Conservation (phyloP, 2,329 filamentous ascomycete species). For the Fusarium tanahbumbuense region DNA sequence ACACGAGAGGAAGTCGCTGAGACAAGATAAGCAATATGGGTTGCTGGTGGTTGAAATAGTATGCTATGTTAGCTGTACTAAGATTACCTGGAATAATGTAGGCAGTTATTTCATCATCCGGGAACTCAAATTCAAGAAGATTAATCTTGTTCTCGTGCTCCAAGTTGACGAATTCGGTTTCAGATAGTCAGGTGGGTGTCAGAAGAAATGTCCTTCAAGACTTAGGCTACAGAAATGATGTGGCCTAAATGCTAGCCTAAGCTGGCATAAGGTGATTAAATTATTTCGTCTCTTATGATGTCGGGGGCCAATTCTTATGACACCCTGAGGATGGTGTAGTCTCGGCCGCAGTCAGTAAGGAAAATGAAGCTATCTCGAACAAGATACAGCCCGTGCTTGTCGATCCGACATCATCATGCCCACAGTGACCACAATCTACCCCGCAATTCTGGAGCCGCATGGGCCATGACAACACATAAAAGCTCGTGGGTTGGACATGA, state of each 20-base stretch:
- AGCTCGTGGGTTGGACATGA: conserved; percentile 15
- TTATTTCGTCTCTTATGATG: no score
- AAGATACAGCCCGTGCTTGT: conserved; percentile 6
- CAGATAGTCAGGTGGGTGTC: no score
- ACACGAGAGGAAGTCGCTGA: neutral
- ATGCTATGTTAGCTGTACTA: neutral
- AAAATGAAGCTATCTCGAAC: conserved; percentile 36
- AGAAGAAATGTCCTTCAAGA: no score
- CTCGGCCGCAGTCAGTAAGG: neutral
- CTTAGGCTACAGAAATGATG: no score
- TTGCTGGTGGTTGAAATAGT: neutral
- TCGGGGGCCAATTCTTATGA: no score
- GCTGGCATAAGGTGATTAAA: no score
- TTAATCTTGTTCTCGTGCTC: no score
- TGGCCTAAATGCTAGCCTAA: no score
- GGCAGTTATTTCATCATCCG: neutral
- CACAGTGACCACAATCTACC: conserved; percentile 32
- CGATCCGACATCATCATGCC: conserved; percentile 22
- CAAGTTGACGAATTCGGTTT: neutral
- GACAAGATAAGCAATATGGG: neutral
- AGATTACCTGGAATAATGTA: neutral
- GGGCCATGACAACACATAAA: conserved; percentile 28
- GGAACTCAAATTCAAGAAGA: neutral
- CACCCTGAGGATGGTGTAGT: no score
- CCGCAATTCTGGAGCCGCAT: conserved; percentile 39